These are phyloP conservation scores for Zalaria obscura DNA, from an alignment of 2,329 filamentous ascomycete genomes.

Conservation along the genomic window DNA sequence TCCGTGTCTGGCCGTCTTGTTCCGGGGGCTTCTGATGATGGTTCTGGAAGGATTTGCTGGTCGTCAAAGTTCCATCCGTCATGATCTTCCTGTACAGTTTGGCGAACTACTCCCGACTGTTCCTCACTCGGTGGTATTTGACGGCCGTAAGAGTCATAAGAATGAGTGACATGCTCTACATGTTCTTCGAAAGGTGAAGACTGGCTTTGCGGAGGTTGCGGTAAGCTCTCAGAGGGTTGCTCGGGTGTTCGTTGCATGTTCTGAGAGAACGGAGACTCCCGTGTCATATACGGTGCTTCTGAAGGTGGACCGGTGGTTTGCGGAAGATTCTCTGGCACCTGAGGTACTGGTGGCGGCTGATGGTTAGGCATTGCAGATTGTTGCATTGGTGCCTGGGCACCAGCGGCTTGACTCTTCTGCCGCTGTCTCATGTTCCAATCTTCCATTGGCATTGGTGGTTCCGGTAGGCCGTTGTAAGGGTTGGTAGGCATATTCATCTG, in stretches of 20 bases:
- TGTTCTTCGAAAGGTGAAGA: slow-evolving; percentile 36
- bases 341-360: slow-evolving; percentile 32
- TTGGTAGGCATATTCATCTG: slow-evolving; percentile 21
- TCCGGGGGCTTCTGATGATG: slow-evolving; percentile 35
- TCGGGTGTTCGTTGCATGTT: slow-evolving; percentile 22
- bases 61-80: slow-evolving; percentile 95
- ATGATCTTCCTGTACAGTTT: slow-evolving; percentile 34
- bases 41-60: slow-evolving; percentile 44
- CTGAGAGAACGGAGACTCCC: slow-evolving; percentile 28
- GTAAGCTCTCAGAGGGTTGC: slow-evolving; percentile 16
- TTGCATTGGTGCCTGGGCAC: slow-evolving; percentile 17
- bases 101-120: slow-evolving; percentile 14
- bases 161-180: slow-evolving; percentile 42
- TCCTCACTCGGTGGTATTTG: slow-evolving; percentile 32
- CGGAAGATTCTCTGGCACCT: slow-evolving; percentile 15
- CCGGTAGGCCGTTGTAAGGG: slow-evolving; percentile 23
- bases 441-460: slow-evolving; percentile 42
- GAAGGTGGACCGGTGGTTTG: neutral
- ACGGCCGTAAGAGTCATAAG: slow-evolving; percentile 43
- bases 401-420: slow-evolving; percentile 29
- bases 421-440: slow-evolving; percentile 45
- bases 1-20: slow-evolving; percentile 69
- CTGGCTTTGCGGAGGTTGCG: slow-evolving; percentile 11
- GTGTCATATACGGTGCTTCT: slow-evolving; percentile 26
- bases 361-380: slow-evolving; percentile 42